Conservation (phyloP, 2,329 filamentous ascomycete genomes). For the Cryphonectria naterciae region DNA sequence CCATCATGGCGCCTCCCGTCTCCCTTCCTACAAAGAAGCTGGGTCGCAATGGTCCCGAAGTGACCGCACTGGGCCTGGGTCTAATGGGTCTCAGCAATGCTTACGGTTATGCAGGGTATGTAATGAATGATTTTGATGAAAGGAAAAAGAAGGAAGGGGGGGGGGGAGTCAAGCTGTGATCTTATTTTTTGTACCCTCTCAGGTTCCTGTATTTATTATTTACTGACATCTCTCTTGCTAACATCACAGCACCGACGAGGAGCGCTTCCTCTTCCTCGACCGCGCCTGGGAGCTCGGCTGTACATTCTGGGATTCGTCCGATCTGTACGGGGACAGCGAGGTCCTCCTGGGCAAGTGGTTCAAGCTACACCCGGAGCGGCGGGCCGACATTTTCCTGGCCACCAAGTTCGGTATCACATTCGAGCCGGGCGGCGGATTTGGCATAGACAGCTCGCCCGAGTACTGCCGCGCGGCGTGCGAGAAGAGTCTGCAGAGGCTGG, state of each 20-base stretch:
- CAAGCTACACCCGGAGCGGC: conserved; percentile 50
- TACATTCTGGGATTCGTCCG: conserved; percentile 55
- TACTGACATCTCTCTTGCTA: not conserved
- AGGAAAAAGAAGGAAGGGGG: not conserved
- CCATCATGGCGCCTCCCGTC: not conserved
- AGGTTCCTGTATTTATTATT: not conserved
- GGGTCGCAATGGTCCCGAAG: conserved; percentile 33
- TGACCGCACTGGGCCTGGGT: conserved; percentile 35
- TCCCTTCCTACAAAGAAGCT: conserved; percentile 29
- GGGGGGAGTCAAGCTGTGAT: too few species aligned
- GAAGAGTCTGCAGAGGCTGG: conserved; percentile 49
- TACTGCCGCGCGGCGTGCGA: conserved; percentile 36
- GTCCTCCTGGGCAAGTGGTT: conserved; percentile 57
- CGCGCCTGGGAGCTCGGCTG: conserved; percentile 53
- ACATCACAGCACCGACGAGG: conserved; percentile 47
- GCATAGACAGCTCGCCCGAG: conserved; percentile 36
- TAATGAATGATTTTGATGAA: not conserved
- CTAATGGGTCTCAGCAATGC: conserved; percentile 35
- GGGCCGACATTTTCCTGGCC: conserved; percentile 54
- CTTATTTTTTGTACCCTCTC: too few species aligned
- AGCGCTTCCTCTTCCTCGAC: conserved; percentile 56
- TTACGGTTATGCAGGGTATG: conserved; percentile 29
- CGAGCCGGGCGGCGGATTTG: conserved; percentile 29
- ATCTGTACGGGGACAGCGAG: conserved; percentile 53
- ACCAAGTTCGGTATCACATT: conserved; percentile 41